Base-by-base conservation (phyloP, 169 alveolate genomes). In the Cryptosporidium muris region DNA sequence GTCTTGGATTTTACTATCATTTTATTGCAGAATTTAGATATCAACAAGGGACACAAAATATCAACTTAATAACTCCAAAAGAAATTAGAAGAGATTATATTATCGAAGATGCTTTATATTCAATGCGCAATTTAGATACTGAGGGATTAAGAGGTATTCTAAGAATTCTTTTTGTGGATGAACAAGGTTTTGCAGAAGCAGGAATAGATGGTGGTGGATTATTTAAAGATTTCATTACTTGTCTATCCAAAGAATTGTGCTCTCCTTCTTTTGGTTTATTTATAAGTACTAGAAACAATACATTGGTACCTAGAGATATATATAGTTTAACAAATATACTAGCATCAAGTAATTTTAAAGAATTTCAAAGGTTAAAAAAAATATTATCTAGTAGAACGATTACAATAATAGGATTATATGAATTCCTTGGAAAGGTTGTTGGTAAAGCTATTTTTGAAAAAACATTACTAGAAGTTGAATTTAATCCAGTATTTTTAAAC, bases 121-220 rank as follows among this genome's bases (percentile, higher is more conserved):
- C 90, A 5, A 66, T 93, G 14, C 89, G 92, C 1, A 51, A 49
- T n/a, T 52, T 93, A 25, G 88, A 74, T 60, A 64, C 88, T 37
- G 51, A 66, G 4, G 88, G 89, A 63, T 58, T 93, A 25, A 93
- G 90, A 74, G 54, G 63, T 11, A 53, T 60, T 2, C 93, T 94
- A 80, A 89, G 96, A 88, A 94, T 96, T 14, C 66, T 90, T 16
- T 96, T 95, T 90, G 90, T 90, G 43, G 95, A 95, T 88, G 92
- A 92, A 81, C 85, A 92, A 58, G 98, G 98, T 8, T 82, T 88
- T 34, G 90, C 89, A 16, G 99, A 96, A 85, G 96, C 93, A 74
- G 99, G 99, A 11, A 92, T 95, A 47, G 99, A 97, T 82, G 99
- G 98, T 14, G 99, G 99, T 37, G 99, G 99, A 7, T 91, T 97